Base-by-base conservation (phyloP, 768 basidiomycete genomes). In the Strobilomyces dryophilus region DNA sequence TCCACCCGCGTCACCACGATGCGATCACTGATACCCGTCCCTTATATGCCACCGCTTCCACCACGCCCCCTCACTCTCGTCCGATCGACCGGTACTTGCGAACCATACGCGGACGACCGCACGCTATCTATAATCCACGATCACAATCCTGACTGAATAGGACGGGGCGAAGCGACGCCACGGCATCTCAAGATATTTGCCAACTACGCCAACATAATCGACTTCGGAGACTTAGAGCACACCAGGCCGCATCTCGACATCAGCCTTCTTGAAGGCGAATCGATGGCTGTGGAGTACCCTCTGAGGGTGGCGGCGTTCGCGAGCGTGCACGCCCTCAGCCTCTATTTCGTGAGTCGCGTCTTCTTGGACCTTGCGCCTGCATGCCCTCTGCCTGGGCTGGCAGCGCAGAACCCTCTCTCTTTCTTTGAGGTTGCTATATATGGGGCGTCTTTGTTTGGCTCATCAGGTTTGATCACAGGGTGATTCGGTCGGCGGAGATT, bases 111-210 rank as follows among this genome's bases (percentile, higher is more conserved):
- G 27, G 42, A 54, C 36, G 52, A 41, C 45, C 31, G 18, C 11
- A 58, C n/a, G 6, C 29, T 29, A 7, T 29, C 29, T 29, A 29
- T 29, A 29, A 29, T 29, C 29, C 29, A 29, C 29, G 9, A 29
- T 29, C 29, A 29, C 5, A 9, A 29, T 29, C 3, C 24, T 24
- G 2, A 41, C 29, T 41, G 20, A 51, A 51, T 26, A 87, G 89
- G 89, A n/a, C 76, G 89, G 60, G 90, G 90, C 44, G 89, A 90
- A 49, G 47, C 71, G n/a, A 78, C 87, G 2, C 90, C 90, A 7
- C 80, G 81, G n/a, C 83, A 83, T 65, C 74, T 93, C 29, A 79
- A 85, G 51, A 74, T 92, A 59, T 92, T 81, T 65, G 81, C 84
- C 49, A 93, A 93, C 66, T 76, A 81, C 53, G 74, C 83, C 3